Evolutionary conservation across 2,329 filamentous ascomycete species (phyloP).

Genomic region (Penicillium griseofulvum): DNA sequence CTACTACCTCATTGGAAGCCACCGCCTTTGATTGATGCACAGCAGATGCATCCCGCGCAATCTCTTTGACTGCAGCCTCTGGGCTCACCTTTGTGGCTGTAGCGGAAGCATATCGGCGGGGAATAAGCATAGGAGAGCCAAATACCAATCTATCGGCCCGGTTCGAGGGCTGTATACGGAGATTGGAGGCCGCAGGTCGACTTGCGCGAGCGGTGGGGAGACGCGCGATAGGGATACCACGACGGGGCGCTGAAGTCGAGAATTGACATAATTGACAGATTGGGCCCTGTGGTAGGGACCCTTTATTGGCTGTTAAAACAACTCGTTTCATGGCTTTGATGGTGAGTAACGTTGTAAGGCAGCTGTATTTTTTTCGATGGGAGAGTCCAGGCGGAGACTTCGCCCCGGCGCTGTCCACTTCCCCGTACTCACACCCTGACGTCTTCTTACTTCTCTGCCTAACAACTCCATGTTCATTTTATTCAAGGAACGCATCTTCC

Average conservation of each 20-base stretch:
- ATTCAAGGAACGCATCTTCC: slow-evolving; percentile 12
- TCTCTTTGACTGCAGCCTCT: slow-evolving; percentile 30
- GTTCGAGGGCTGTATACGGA: slow-evolving; percentile 20
- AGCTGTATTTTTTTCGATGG: slow-evolving; percentile 19
- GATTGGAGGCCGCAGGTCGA: slow-evolving; percentile 8
- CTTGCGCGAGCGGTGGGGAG: slow-evolving; percentile 4
- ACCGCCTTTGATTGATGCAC: slow-evolving; percentile 32
- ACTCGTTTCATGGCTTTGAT: slow-evolving; percentile 36
- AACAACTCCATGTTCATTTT: slow-evolving; percentile 15
- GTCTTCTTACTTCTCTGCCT: slow-evolving; percentile 27
- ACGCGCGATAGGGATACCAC: slow-evolving; percentile 22
- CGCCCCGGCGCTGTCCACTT: slow-evolving; percentile 23
- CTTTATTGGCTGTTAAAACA: slow-evolving; percentile 29
- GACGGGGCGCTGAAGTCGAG: slow-evolving; percentile 25
- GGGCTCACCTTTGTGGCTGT: slow-evolving; percentile 12
- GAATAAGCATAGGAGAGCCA: neutral
- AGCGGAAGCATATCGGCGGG: slow-evolving; percentile 22
- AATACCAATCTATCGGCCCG: slow-evolving; percentile 8
- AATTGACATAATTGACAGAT: slow-evolving; percentile 42
- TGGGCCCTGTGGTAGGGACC: slow-evolving; percentile 23
- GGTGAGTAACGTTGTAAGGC: slow-evolving; percentile 8
- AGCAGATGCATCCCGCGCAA: slow-evolving; percentile 27
- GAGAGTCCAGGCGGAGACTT: slow-evolving; percentile 31
- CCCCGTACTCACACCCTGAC: slow-evolving; percentile 23
- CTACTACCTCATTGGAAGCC: slow-evolving; percentile 36